These are phyloP conservation scores for Nemophila menziesii DNA, from an alignment of 257 asterid genomes.

Conservation along the genomic window DNA sequence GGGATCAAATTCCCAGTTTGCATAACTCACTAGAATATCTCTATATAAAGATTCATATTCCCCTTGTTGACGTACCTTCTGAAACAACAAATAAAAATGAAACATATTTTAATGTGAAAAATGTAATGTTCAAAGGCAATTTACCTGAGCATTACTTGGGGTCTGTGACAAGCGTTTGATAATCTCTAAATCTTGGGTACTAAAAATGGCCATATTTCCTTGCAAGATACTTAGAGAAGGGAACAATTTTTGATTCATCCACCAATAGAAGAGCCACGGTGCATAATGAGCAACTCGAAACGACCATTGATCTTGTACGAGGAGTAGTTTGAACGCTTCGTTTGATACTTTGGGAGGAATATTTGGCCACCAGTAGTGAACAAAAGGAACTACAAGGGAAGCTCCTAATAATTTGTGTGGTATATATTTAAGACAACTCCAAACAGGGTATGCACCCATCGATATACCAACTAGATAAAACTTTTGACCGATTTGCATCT, in stretches of 20 bases:
- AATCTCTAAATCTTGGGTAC: slow-evolving; percentile 48
- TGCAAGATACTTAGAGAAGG: slow-evolving; percentile 35
- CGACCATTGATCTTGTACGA: slow-evolving; percentile 36
- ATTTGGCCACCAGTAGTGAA: slow-evolving; percentile 66
- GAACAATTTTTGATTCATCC: slow-evolving; percentile 85
- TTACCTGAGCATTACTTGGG: slow-evolving; percentile 52
- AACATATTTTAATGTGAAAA: not conserved
- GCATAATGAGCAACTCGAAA: slow-evolving; percentile 51
- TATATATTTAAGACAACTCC: slow-evolving; percentile 60
- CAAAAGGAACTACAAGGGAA: slow-evolving; percentile 62
- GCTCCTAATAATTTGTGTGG: slow-evolving; percentile 76
- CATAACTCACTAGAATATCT: slow-evolving; percentile 34
- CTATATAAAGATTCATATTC: slow-evolving; percentile 45
- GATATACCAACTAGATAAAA: slow-evolving; percentile 63
- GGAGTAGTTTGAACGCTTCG: slow-evolving; percentile 22
- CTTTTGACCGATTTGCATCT: slow-evolving; percentile 52
- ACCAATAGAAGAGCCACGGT: slow-evolving; percentile 73
- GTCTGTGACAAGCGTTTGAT: slow-evolving; percentile 26
- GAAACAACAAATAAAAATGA: slow-evolving; percentile 7
- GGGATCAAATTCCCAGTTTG: slow-evolving; percentile 59
- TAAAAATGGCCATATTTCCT: slow-evolving; percentile 34
- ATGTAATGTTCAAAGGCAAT: not conserved
- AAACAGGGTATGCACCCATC: slow-evolving; percentile 60
- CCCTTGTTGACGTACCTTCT: slow-evolving; percentile 64
- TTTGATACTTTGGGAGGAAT: slow-evolving; percentile 42